These are phyloP conservation scores for Karstenula rhodostoma DNA, from an alignment of 2,329 filamentous ascomycete species.

Conservation along the genomic window DNA sequence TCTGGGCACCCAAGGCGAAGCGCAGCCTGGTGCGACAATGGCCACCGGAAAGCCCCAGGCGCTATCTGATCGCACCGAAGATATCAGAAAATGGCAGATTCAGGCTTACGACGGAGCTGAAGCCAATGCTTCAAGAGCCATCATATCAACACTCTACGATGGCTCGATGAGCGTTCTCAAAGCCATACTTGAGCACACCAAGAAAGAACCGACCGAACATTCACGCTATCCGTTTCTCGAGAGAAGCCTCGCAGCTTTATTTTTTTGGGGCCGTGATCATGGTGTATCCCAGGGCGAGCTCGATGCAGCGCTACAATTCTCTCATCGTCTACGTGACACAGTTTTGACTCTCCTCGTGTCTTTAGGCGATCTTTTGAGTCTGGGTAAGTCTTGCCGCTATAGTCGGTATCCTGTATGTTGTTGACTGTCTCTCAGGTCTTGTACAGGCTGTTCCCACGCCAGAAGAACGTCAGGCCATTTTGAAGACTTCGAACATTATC, in stretches of 20 bases:
- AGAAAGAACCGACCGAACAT: background rate
- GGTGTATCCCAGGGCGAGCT: slow-evolving; percentile 13
- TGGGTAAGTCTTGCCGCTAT: background rate
- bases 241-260: slow-evolving; percentile 7
- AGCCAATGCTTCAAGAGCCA: background rate
- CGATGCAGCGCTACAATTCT: slow-evolving; percentile 12
- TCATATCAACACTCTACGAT: slow-evolving; percentile 11
- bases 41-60: background rate
- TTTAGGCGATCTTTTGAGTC: slow-evolving; percentile 12
- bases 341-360: slow-evolving; percentile 14
- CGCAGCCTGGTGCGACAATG: background rate
- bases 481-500: slow-evolving; percentile 1
- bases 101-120: background rate
- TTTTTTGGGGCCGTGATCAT: slow-evolving; percentile 17
- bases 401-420: background rate
- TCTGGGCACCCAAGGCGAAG: background rate
- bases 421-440: background rate
- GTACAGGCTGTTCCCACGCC: background rate
- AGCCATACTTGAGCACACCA: background rate
- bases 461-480: slow-evolving; percentile 6
- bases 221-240: background rate
- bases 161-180: slow-evolving; percentile 7
- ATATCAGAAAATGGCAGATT: slow-evolving; percentile 9
- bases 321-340: slow-evolving; percentile 13
- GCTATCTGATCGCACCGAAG: background rate